Evolutionary conservation across 495 filamentous ascomycete genomes (phyloP).

Genomic region (Penicillium nucicola): DNA sequence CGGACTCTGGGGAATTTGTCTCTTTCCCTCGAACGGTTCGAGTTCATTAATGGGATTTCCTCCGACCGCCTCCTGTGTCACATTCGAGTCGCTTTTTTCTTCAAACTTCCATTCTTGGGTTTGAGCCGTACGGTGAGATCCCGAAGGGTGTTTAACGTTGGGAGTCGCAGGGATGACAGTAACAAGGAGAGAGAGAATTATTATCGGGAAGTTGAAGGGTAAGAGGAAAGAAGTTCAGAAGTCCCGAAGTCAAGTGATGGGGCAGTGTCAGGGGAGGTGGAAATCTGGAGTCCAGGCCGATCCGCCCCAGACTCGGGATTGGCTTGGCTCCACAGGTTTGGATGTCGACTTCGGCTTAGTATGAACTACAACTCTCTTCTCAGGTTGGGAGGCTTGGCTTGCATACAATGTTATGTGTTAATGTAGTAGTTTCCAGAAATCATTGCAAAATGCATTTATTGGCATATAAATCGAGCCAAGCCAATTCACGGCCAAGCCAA

Average conservation of each 20-base stretch:
- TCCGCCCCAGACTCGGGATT: conserved; percentile 19
- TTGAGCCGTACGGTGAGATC: conserved; percentile 7
- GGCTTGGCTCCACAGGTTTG: conserved; percentile 9
- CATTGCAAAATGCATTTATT: conserved; percentile 15
- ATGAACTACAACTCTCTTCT: too few relatives aligned
- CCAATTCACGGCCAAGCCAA: conserved; percentile 11
- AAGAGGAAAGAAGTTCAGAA: too few relatives aligned
- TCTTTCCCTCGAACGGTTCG: conserved; percentile 21
- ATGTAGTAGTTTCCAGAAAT: neutral
- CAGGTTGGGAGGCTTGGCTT: too few relatives aligned
- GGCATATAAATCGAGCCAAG: conserved; percentile 19
- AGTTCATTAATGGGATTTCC: conserved; percentile 22
- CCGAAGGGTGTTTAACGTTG: conserved; percentile 5
- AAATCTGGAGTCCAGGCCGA: conserved; percentile 19
- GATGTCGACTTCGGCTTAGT: neutral
- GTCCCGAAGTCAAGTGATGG: too few relatives aligned
- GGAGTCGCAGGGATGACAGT: conserved; percentile 5
- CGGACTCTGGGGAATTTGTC: conserved; percentile 17
- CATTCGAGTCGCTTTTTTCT: neutral
- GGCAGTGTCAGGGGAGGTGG: conserved; percentile 4
- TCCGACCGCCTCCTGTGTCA: conserved; percentile 1
- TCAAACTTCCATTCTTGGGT: conserved; percentile 20
- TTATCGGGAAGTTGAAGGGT: too few relatives aligned
- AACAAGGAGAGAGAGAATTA: neutral
- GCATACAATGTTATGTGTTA: too few relatives aligned